phyloP scores from a whole-genome alignment of 805 yeast genomes.

The Metschnikowia arizonensis region DNA sequence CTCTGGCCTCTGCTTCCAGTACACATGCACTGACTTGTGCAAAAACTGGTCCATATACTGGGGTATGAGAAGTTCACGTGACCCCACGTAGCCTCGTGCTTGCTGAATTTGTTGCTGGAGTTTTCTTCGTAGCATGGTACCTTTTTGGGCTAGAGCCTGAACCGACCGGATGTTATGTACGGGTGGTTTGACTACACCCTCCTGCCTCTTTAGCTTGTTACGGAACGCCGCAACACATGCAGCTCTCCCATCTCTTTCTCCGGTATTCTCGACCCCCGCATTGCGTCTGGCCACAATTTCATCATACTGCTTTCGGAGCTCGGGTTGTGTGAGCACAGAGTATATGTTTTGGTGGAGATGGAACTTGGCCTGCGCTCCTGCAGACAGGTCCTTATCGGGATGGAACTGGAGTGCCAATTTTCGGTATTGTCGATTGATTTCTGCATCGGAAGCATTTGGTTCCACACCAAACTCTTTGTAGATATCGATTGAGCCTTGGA shows the following conservation, averaged over 20 bases:
- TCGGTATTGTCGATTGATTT: constrained; percentile 31
- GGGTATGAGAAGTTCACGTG: constrained; percentile 18
- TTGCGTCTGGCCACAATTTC: constrained; percentile 4
- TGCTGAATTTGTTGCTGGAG: constrained; percentile 8
- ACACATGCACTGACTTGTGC: constrained; percentile 25
- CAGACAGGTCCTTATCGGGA: constrained; percentile 37
- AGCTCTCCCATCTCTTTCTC: constrained; percentile 12
- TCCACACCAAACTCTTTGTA: constrained; percentile 44
- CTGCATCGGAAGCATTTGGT: constrained; percentile 20
- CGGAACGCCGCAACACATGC: constrained; percentile 21
- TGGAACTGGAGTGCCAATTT: constrained; percentile 34
- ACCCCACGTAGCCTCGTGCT: constrained; percentile 18
- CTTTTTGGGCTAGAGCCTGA: constrained; percentile 24
- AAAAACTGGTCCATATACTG: constrained; percentile 5
- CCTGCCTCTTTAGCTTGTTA: constrained; percentile 22
- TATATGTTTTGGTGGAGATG: constrained; percentile 28
- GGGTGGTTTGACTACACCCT: neutral
- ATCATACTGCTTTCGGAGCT: constrained; percentile 29
- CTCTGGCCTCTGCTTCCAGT: constrained; percentile 45
- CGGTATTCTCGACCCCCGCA: no score
- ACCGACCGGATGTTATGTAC: neutral
- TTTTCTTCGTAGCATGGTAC: constrained; percentile 15
- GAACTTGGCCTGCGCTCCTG: constrained; percentile 27
- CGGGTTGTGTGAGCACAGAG: constrained; percentile 28
- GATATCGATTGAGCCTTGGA: constrained; percentile 26